Evolutionary conservation across 768 basidiomycete genomes (phyloP), one percentile per base, ranked within the genome.

Genomic region (Trametes cubensis): DNA sequence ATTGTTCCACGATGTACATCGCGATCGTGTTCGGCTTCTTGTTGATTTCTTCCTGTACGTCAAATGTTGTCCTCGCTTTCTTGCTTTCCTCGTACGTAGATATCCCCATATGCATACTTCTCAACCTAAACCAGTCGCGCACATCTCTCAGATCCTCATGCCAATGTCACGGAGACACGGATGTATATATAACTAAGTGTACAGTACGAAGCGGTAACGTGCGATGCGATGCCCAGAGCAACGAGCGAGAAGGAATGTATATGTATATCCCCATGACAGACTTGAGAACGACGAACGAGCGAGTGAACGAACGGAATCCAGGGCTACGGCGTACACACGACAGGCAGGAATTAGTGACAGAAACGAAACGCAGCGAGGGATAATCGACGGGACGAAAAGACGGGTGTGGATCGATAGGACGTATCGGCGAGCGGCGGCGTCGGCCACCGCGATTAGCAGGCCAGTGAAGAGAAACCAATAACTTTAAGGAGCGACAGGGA

Each of bases 191-290:
- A 56, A 44, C 58, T 64, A 64, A 7, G 55, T 60, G 54, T 60
- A 64, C 63, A 64, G 54, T 64, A 60, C 45, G 61, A 55, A 47
- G 46, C 60, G 45, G 52, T 57, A 60, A 30, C 62, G 20, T 55
- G 49, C 53, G 34, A 34, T 64, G 63, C 58, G 58, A 64, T 55
- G 63, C 63, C 46, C 63, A 60, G n/a, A 64, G 63, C 63, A 64
- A 55, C 55, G 58, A 64, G 55, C 63, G 41, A 57, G n/a, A 20
- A 34, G 34, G 63, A 39, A 50, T 18, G 45, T 25, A 49, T 15
- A 38, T 39, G 38, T 55, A 57, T 41, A 63, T 59, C 58, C 62
- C 51, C 18, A 55, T 28, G 62, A 58, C 39, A 42, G 45, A 51
- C 41, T 21, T 21, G 26, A 20, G 28, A 47, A 34, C 38, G 38